Evolutionary conservation across 2,329 filamentous ascomycete species (phyloP).

Genomic region (Colletotrichum phormii): DNA sequence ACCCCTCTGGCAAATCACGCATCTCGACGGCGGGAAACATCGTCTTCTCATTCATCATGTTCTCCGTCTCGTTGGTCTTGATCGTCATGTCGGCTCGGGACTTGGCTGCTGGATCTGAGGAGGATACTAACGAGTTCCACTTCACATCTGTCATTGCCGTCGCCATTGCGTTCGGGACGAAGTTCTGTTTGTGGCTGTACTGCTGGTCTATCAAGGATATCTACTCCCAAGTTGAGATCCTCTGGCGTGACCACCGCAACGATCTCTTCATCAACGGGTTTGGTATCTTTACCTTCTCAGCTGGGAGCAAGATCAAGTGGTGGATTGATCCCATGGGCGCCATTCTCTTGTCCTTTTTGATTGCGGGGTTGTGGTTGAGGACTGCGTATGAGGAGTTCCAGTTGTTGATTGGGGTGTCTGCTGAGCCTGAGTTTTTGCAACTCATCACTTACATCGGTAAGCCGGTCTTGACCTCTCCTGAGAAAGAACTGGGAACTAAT

Average conservation of each 20-base stretch:
- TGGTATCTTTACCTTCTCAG: constrained; percentile 90
- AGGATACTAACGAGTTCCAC: constrained; percentile 75
- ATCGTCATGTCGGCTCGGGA: constrained; percentile 88
- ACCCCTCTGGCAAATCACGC: constrained; percentile 91
- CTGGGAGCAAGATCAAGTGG: constrained; percentile 88
- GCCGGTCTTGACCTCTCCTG: background rate
- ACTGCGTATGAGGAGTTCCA: constrained; percentile 93
- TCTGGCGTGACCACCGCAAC: constrained; percentile 98
- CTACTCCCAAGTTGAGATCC: constrained; percentile 90
- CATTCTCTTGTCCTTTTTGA: constrained; percentile 82
- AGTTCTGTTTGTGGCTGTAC: constrained; percentile 86
- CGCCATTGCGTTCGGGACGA: constrained; percentile 84
- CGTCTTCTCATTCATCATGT: constrained; percentile 96
- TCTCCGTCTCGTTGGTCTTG: constrained; percentile 88
- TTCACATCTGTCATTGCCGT: constrained; percentile 89
- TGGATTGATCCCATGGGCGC: constrained; percentile 96
- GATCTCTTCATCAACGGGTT: constrained; percentile 97
- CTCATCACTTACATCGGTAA: constrained; percentile 91
- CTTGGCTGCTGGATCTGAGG: constrained; percentile 62
- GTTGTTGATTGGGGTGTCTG: constrained; percentile 88
- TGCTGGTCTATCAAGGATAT: constrained; percentile 92
- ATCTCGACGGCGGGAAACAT: constrained; percentile 98
- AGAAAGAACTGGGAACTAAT: too few species aligned
- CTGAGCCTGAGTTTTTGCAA: constrained; percentile 87
- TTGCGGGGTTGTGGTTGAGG: constrained; percentile 83